Evolutionary conservation across 2,329 filamentous ascomycete species (phyloP).

Genomic region (Chaetomium strumarium): DNA sequence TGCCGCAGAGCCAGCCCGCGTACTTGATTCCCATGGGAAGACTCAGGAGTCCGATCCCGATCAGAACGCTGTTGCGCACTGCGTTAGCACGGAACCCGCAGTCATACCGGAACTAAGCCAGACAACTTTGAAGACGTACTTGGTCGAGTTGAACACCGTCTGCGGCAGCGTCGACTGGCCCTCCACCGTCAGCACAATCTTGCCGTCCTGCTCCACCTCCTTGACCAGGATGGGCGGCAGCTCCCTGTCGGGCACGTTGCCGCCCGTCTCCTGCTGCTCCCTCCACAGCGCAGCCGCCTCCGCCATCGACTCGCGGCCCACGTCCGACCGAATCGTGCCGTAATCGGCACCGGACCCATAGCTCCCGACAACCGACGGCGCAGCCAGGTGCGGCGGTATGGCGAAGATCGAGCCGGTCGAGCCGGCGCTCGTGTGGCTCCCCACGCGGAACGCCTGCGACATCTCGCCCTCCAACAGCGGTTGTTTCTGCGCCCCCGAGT

Average conservation of each 20-base stretch:
- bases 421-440: slow-evolving; percentile 31
- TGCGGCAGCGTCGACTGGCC: slow-evolving; percentile 94
- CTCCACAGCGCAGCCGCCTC: slow-evolving; percentile 48
- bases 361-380: slow-evolving; percentile 65
- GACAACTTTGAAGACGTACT: slow-evolving; percentile 36
- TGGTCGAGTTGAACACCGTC: slow-evolving; percentile 94
- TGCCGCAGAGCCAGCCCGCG: slow-evolving; percentile 80
- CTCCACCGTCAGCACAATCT: slow-evolving; percentile 74
- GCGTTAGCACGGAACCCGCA: not conserved
- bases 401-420: slow-evolving; percentile 52
- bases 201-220: slow-evolving; percentile 82
- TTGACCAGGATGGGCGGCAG: slow-evolving; percentile 77
- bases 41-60: slow-evolving; percentile 84
- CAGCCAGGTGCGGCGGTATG: slow-evolving; percentile 55
- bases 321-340: slow-evolving; percentile 44
- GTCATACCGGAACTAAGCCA: not conserved
- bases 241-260: slow-evolving; percentile 49
- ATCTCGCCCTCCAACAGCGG: slow-evolving; percentile 33
- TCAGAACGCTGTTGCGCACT: slow-evolving; percentile 54
- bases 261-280: slow-evolving; percentile 46
- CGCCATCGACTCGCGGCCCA: slow-evolving; percentile 42
- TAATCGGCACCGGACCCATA: slow-evolving; percentile 55
- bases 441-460: slow-evolving; percentile 28
- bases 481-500: slow-evolving; percentile 45
- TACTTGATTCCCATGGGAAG: slow-evolving; percentile 83